A percentile compares a stretch with the other conserved stretches of the same genome.
Conservation (phyloP, 2,329 filamentous ascomycete genomes). For the Fusarium siculi region DNA sequence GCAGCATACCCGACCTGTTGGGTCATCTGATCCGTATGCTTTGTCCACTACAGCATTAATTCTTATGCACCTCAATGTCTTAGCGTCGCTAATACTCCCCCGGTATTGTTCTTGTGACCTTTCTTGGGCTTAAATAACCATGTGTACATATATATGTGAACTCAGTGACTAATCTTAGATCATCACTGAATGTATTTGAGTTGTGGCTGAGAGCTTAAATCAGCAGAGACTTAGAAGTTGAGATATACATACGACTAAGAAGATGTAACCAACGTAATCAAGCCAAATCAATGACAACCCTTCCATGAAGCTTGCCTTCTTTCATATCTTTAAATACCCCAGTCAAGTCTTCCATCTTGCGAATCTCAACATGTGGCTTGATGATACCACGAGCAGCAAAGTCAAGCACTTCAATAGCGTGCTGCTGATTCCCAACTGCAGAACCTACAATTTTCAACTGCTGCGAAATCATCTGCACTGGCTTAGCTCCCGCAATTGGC, state of each 20-base stretch:
- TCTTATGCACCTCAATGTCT: background rate
- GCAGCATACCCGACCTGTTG: too few species aligned
- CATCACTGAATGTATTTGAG: too few species aligned
- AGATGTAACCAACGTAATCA: fast-evolving
- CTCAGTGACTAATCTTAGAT: too few species aligned
- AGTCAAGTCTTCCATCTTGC: background rate
- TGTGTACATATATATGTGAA: too few species aligned
- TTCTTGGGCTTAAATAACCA: too few species aligned
- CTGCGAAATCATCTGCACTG: background rate
- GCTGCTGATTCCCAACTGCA: background rate
- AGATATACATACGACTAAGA: background rate
- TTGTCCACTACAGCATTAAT: too few species aligned
- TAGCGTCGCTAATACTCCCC: too few species aligned
- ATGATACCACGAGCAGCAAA: background rate
- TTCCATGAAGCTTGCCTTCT: background rate
- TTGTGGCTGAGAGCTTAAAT: too few species aligned
- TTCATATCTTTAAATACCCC: background rate
- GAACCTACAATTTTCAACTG: background rate
- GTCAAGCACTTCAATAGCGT: fast-evolving
- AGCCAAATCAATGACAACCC: background rate
- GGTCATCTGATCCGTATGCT: too few species aligned
- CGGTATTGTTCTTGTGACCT: too few species aligned
- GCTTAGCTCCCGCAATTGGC: background rate
- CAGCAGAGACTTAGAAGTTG: too few species aligned
- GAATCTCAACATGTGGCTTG: fast-evolving